Percentiles rank a stretch among this genome's conserved stretches.
phyloP scores from a whole-genome alignment of 306 rosid species.

The Pterocarpus santalinus region DNA sequence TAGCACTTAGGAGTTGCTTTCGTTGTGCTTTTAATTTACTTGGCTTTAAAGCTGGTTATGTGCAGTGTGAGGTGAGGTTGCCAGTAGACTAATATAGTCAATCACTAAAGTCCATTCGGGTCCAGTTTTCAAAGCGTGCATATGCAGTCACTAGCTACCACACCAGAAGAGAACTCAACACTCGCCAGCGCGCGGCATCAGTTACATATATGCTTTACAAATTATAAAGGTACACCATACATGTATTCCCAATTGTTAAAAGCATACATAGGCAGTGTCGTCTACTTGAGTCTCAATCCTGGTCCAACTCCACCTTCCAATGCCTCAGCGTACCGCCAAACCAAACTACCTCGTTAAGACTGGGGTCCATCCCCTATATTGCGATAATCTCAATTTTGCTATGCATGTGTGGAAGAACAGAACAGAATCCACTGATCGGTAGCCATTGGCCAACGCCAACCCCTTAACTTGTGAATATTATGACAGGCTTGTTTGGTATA shows the following conservation, averaged over 20 bases:
- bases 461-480: too few species aligned
- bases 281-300: slow-evolving; percentile 36
- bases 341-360: slow-evolving; percentile 42
- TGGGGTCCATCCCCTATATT: slow-evolving; percentile 41
- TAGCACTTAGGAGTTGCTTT: slow-evolving; percentile 48
- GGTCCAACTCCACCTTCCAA: slow-evolving; percentile 11
- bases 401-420: not conserved
- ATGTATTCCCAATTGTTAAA: slow-evolving; percentile 35
- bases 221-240: not conserved
- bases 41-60: slow-evolving; percentile 71
- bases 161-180: slow-evolving; percentile 6
- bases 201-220: not conserved
- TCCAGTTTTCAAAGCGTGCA: slow-evolving; percentile 47
- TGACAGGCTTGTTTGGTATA: too few species aligned
- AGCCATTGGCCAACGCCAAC: too few species aligned
- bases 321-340: slow-evolving; percentile 42
- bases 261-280: not conserved
- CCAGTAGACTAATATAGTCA: slow-evolving; percentile 16
- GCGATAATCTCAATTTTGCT: not conserved
- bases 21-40: slow-evolving; percentile 42
- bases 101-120: slow-evolving; percentile 22
- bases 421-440: not conserved
- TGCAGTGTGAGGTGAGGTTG: slow-evolving; percentile 33
- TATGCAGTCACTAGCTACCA: slow-evolving; percentile 45
- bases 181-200: slow-evolving; percentile 27